Conservation (phyloP, 345 rosid genomes). For the Euphorbia tirucalli region DNA sequence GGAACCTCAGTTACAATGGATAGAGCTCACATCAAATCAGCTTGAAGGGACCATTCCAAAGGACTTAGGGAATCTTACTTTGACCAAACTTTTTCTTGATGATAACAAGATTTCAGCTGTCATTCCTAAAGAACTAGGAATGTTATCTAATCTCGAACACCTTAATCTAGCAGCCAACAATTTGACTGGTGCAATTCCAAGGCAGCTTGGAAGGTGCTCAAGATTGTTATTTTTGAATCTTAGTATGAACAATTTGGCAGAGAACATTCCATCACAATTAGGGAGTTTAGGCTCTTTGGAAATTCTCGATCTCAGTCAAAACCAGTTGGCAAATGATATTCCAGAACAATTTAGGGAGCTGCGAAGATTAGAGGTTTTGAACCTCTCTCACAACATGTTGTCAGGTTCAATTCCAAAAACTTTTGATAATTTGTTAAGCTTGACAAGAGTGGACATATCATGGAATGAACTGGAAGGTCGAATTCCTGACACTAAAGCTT, state of each 20-base stretch:
- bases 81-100: slow-evolving; percentile 14
- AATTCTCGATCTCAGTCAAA: slow-evolving; percentile 15
- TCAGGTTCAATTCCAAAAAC: not conserved
- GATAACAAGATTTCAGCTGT: slow-evolving; percentile 17
- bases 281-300: slow-evolving; percentile 4
- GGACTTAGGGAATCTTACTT: slow-evolving; percentile 4
- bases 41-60: slow-evolving; percentile 14
- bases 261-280: slow-evolving; percentile 13
- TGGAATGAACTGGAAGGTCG: not conserved
- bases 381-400: not conserved
- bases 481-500: not conserved
- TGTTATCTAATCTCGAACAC: slow-evolving; percentile 17
- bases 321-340: not conserved
- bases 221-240: slow-evolving; percentile 20
- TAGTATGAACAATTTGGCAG: slow-evolving; percentile 13
- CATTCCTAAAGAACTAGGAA: slow-evolving; percentile 26
- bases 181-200: slow-evolving; percentile 29
- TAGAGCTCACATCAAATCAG: slow-evolving; percentile 21
- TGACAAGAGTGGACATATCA: not conserved
- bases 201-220: slow-evolving; percentile 20
- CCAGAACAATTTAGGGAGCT: not conserved
- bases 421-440: not conserved
- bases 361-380: not conserved
- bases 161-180: slow-evolving; percentile 30
- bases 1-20: slow-evolving; percentile 10